Percentiles rank a stretch among this genome's conserved stretches.
These are phyloP conservation scores for Triticum timopheevii DNA, from an alignment of 176 grass and related monocot species.

Conservation along the genomic window DNA sequence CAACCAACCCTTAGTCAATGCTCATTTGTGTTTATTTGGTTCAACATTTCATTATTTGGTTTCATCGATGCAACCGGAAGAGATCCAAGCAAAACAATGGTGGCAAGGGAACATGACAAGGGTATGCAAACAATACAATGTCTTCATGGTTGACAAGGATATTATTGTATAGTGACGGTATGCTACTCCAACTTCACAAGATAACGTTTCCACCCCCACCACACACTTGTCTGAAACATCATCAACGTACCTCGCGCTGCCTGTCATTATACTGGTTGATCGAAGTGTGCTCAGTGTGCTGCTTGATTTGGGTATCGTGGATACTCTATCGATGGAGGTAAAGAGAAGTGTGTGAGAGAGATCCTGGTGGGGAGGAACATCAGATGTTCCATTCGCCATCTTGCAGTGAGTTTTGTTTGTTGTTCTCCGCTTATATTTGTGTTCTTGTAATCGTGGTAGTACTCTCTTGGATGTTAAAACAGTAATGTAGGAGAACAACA, in stretches of 20 bases:
- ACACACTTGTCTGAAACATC: not conserved
- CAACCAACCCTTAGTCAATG: too few species aligned
- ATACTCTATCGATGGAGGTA: not conserved
- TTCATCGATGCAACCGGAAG: slow-evolving; percentile 74
- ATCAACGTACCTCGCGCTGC: not conserved
- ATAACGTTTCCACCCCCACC: not conserved
- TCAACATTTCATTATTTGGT: not conserved
- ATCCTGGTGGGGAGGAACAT: slow-evolving; percentile 35
- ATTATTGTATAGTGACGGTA: not conserved
- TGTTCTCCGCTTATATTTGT: not conserved
- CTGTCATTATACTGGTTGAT: not conserved
- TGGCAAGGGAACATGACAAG: slow-evolving; percentile 87
- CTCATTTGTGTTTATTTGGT: slow-evolving; percentile 18
- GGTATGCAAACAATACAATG: slow-evolving; percentile 85
- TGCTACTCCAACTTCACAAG: not conserved
- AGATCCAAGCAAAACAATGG: slow-evolving; percentile 84
- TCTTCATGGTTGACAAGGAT: slow-evolving; percentile 65
- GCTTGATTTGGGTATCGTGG: not conserved
- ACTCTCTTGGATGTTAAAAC: not conserved
- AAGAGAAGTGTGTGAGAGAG: not conserved
- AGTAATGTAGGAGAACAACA: not conserved
- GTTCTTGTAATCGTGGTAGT: not conserved
- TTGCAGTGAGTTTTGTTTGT: not conserved
- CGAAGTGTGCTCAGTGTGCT: not conserved
- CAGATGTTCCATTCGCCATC: not conserved